phyloP scores from a whole-genome alignment of 2,329 filamentous ascomycete species.

The Trichoderma polysporum region DNA sequence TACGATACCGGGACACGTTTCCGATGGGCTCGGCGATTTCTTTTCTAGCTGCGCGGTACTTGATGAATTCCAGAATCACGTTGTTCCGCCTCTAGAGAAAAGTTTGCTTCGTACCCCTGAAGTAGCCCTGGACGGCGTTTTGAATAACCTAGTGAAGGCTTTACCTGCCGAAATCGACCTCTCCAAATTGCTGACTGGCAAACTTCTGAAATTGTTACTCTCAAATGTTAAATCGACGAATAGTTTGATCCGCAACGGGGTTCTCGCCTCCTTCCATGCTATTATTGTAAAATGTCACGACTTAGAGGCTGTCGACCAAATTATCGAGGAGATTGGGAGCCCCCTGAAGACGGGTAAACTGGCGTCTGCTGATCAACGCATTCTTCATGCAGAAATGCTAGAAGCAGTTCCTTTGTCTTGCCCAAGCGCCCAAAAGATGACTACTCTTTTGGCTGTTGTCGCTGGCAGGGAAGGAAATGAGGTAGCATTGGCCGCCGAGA shows the following conservation, averaged over 20 bases:
- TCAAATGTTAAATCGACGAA: conserved; percentile 92
- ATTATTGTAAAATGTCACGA: conserved; percentile 64
- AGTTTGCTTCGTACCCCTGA: conserved; percentile 86
- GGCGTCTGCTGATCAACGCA: conserved; percentile 78
- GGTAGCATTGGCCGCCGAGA: conserved; percentile 72
- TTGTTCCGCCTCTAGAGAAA: conserved; percentile 85
- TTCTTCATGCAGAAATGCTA: conserved; percentile 80
- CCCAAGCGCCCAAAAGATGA: conserved; percentile 64
- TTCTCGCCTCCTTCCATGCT: conserved; percentile 69
- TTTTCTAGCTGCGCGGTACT: conserved; percentile 71
- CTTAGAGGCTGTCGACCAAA: conserved; percentile 58
- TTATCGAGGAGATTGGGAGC: conserved; percentile 73
- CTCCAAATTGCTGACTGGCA: conserved; percentile 67
- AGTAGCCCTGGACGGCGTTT: conserved; percentile 76
- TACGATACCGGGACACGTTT: conserved; percentile 68
- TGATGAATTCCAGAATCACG: conserved; percentile 71
- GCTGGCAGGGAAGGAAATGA: conserved; percentile 89
- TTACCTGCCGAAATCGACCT: conserved; percentile 73
- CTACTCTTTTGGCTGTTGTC: conserved; percentile 63
- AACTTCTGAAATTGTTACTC: conserved; percentile 82
- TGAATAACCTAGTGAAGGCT: conserved; percentile 70
- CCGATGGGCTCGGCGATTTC: conserved; percentile 75
- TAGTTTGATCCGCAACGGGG: conserved; percentile 70
- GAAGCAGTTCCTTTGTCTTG: conserved; percentile 60
- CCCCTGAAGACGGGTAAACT: conserved; percentile 84